phyloP scores from a whole-genome alignment of 352 stramenopile genomes.

The Globisporangium irregulare region DNA sequence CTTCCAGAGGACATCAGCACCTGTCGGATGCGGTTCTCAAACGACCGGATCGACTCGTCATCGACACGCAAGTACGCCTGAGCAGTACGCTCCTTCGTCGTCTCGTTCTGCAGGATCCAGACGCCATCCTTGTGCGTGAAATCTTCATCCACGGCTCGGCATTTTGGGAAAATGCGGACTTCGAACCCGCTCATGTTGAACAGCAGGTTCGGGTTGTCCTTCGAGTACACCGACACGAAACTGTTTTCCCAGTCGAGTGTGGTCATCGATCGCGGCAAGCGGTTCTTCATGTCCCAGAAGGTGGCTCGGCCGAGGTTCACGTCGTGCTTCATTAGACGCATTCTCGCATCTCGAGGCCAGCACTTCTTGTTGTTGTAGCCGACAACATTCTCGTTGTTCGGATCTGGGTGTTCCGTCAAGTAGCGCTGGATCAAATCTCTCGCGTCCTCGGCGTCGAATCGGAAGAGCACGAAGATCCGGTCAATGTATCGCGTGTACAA shows the following conservation, averaged over 20 bases:
- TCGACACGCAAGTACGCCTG: conserved; percentile 97
- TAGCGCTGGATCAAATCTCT: conserved; percentile 99
- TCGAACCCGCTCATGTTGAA: conserved; percentile 99
- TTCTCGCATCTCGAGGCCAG: conserved; percentile 98
- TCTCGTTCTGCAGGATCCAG: conserved; percentile 99
- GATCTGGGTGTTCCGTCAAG: conserved; percentile 99
- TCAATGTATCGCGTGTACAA: conserved; percentile 99
- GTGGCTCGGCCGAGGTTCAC: conserved; percentile 99
- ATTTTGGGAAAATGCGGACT: conserved; percentile 93
- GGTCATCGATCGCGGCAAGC: conserved; percentile 96
- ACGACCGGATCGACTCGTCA: conserved; percentile 93
- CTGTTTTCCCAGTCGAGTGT: conserved; percentile 99
- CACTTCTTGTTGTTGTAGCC: conserved; percentile 99
- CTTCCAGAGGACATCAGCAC: conserved; percentile 99
- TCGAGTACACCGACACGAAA: conserved; percentile 99
- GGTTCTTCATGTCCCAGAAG: conserved; percentile 99
- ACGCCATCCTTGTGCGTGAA: conserved; percentile 98
- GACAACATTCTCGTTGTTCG: conserved; percentile 99
- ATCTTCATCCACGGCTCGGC: conserved; percentile 87
- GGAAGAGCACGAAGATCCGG: conserved; percentile 99
- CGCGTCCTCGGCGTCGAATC: conserved; percentile 97
- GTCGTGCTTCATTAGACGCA: conserved; percentile 99
- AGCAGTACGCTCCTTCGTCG: conserved; percentile 99
- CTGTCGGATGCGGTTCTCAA: conserved; percentile 99
- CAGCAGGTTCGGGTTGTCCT: conserved; percentile 99